A percentile compares a stretch with the other conserved stretches of the same genome.
These are phyloP conservation scores for Tephrocybe rancida DNA, from an alignment of 768 basidiomycete species.

Conservation along the genomic window DNA sequence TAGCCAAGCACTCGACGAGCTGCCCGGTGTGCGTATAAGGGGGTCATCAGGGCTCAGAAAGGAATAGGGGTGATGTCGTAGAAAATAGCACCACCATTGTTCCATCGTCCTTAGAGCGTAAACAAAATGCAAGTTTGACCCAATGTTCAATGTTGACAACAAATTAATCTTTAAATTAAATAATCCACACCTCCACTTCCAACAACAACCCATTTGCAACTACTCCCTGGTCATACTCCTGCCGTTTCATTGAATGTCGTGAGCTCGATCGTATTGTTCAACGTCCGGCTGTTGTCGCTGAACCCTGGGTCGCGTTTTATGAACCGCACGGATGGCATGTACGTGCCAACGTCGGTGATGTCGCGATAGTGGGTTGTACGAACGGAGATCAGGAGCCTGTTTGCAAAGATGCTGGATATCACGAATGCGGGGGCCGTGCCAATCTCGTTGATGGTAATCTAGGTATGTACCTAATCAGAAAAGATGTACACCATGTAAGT, in stretches of 20 bases:
- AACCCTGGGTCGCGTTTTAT: neutral
- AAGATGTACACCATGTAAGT: neutral
- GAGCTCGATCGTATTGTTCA: conserved; percentile 17
- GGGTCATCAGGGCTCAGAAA: too few relatives aligned
- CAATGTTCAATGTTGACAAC: too few relatives aligned
- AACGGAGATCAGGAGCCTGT: conserved; percentile 29
- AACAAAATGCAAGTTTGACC: too few relatives aligned
- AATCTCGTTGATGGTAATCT: conserved; percentile 31
- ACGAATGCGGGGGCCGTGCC: conserved; percentile 29
- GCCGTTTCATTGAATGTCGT: conserved; percentile 17
- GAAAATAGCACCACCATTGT: too few relatives aligned
- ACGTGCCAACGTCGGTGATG: conserved; percentile 14
- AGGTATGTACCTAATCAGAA: neutral
- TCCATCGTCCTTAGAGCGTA: too few relatives aligned
- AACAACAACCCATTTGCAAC: too few relatives aligned
- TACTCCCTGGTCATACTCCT: conserved; percentile 22
- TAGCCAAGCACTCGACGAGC: too few relatives aligned
- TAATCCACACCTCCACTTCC: too few relatives aligned
- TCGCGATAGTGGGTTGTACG: conserved; percentile 20
- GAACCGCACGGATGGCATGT: conserved; percentile 20
- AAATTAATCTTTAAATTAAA: too few relatives aligned
- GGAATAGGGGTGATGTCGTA: too few relatives aligned
- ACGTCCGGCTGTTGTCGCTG: neutral
- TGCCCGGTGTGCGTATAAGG: too few relatives aligned
- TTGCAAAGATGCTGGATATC: conserved; percentile 28